phyloP scores from a whole-genome alignment of 495 filamentous ascomycete genomes.

The Penicillium turbatum region DNA sequence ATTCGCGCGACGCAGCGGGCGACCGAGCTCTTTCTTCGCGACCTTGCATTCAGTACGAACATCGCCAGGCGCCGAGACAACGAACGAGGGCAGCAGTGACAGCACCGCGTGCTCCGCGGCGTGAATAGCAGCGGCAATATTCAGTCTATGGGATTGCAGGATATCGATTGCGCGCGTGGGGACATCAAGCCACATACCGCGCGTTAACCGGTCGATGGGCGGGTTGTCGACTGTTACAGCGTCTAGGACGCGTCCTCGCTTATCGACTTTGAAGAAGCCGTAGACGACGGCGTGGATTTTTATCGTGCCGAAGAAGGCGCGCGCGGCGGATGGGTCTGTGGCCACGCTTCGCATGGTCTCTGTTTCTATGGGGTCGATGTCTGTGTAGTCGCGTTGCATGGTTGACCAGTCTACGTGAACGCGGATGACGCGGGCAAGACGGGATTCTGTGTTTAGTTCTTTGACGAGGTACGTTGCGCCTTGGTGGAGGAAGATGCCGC shows the following conservation, averaged over 20 bases:
- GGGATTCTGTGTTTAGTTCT: conserved; percentile 74
- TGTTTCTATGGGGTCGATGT: conserved; percentile 88
- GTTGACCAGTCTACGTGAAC: conserved; percentile 98
- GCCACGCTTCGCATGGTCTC: conserved; percentile 70
- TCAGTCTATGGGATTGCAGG: conserved; percentile 63
- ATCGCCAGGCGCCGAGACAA: conserved; percentile 79
- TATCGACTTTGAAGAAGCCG: conserved; percentile 94
- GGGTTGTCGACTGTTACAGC: conserved; percentile 92
- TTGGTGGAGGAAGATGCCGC: conserved; percentile 96
- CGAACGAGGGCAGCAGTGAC: conserved; percentile 81
- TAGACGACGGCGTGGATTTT: conserved; percentile 81
- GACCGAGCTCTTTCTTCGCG: conserved; percentile 58
- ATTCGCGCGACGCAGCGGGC: conserved; percentile 28
- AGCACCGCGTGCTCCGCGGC: conserved; percentile 90
- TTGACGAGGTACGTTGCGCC: conserved; percentile 87
- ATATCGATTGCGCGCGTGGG: conserved; percentile 75
- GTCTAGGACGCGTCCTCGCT: conserved; percentile 76
- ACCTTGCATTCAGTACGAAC: conserved; percentile 97
- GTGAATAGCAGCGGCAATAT: conserved; percentile 87
- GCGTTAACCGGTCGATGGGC: conserved; percentile 74
- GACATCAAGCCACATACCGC: conserved; percentile 96
- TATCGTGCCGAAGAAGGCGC: conserved; percentile 81
- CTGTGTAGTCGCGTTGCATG: conserved; percentile 87
- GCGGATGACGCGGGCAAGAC: conserved; percentile 66
- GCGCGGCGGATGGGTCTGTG: conserved; percentile 35